A percentile compares a stretch with the other conserved stretches of the same genome.
These are phyloP conservation scores for Salvia rosmarinus DNA, from an alignment of 257 asterid species.

Conservation along the genomic window DNA sequence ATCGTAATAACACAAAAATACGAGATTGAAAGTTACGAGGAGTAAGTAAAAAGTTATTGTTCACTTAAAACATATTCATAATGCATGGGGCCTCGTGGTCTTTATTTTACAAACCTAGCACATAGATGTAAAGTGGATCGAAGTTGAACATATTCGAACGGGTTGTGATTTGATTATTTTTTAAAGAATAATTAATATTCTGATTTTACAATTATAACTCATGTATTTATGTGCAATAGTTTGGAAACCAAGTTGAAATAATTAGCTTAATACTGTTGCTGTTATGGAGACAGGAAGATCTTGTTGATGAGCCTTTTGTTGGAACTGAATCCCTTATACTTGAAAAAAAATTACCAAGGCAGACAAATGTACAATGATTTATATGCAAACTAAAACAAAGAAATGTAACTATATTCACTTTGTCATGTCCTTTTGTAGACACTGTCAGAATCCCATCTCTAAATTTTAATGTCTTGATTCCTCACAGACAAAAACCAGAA, in stretches of 20 bases:
- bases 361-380: conserved; percentile 29
- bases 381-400: conserved; percentile 28
- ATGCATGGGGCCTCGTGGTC: no score
- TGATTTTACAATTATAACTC: not conserved
- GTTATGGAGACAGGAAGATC: conserved; percentile 31
- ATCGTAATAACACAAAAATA: no score
- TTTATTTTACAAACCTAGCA: no score
- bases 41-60: no score
- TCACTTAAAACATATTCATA: not conserved
- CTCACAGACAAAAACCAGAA: conserved; percentile 16
- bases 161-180: not conserved
- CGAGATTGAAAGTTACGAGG: no score
- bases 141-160: no score
- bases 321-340: conserved; percentile 25
- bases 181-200: no score
- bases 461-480: conserved; percentile 1
- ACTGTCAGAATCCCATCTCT: conserved; percentile 28
- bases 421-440: conserved; percentile 36
- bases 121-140: no score
- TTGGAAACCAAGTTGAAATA: not conserved
- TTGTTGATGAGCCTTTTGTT: conserved; percentile 27
- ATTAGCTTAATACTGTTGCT: conserved; percentile 1
- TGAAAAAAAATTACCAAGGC: conserved; percentile 12
- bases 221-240: not conserved
- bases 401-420: conserved; percentile 28